phyloP scores from a whole-genome alignment of 2,329 filamentous ascomycete genomes.

The Chrysoporthe cubensis region DNA sequence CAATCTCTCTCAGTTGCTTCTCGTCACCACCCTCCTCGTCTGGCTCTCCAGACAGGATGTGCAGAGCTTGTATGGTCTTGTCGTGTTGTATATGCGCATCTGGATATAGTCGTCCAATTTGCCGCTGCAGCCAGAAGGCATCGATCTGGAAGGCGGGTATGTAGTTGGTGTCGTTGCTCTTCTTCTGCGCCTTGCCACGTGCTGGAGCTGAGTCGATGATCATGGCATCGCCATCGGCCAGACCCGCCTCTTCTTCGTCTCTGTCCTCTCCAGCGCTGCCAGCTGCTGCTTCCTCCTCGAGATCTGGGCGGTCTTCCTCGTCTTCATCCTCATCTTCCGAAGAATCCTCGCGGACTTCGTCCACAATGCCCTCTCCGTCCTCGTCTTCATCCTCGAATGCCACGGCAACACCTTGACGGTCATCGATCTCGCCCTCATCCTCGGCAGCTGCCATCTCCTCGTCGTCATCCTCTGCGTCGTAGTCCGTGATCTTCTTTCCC shows the following conservation, averaged over 20 bases:
- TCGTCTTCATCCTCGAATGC: slow-evolving; percentile 95
- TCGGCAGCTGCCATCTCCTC: slow-evolving; percentile 77
- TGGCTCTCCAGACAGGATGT: slow-evolving; percentile 77
- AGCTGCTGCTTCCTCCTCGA: slow-evolving; percentile 55
- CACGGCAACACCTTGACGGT: slow-evolving; percentile 94
- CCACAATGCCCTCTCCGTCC: slow-evolving; percentile 74
- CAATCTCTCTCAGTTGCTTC: slow-evolving; percentile 86
- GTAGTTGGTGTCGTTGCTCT: slow-evolving; percentile 60
- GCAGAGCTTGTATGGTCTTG: slow-evolving; percentile 84
- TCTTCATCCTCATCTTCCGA: slow-evolving; percentile 73
- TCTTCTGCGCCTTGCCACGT: slow-evolving; percentile 49
- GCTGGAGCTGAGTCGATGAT: slow-evolving; percentile 73
- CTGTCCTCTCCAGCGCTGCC: slow-evolving; percentile 53
- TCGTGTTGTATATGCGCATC: slow-evolving; percentile 93
- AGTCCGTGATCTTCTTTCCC: slow-evolving; percentile 98
- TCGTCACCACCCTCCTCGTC: slow-evolving; percentile 76
- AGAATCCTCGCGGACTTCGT: slow-evolving; percentile 87
- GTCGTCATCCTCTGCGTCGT: slow-evolving; percentile 94
- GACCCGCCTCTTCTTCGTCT: slow-evolving; percentile 53
- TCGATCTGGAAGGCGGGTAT: slow-evolving; percentile 90
- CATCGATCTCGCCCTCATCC: slow-evolving; percentile 80
- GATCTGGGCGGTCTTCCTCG: slow-evolving; percentile 60
- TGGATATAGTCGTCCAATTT: slow-evolving; percentile 84
- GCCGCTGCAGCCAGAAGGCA: slow-evolving; percentile 94
- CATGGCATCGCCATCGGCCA: slow-evolving; percentile 74